Conservation (phyloP, 306 rosid species). For the Pachyrhizus erosus region DNA sequence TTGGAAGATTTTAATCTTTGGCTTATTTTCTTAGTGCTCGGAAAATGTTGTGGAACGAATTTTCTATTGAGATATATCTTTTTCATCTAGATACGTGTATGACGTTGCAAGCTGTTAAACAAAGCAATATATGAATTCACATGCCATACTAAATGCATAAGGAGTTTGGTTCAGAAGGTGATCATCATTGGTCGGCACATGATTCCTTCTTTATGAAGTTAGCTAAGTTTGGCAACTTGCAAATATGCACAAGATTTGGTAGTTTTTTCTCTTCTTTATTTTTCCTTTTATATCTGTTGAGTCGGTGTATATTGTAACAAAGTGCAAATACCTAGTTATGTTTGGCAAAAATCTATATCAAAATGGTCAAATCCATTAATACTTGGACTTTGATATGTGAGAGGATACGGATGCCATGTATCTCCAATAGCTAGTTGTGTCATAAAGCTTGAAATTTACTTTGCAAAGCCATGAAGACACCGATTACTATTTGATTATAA, state of each 20-base stretch:
- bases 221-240: conserved; percentile 37
- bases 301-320: conserved; percentile 8
- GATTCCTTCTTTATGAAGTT: conserved; percentile 46
- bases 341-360: not conserved
- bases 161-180: conserved; percentile 43
- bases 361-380: conserved; percentile 13
- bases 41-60: not conserved
- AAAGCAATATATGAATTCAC: conserved; percentile 44
- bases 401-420: not conserved
- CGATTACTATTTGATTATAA: not conserved
- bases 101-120: conserved; percentile 24
- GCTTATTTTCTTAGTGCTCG: not conserved
- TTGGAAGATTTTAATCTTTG: not conserved
- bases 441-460: not conserved
- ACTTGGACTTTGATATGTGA: not conserved
- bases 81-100: conserved; percentile 24
- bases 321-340: not conserved
- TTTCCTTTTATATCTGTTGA: not conserved
- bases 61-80: not conserved
- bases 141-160: conserved; percentile 52
- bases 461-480: not conserved
- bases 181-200: conserved; percentile 51
- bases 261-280: not conserved
- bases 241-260: conserved; percentile 27
- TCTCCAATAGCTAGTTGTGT: not conserved